Base-by-base conservation (phyloP, 1,284 basidiomycete species). In the Rhodotorula sp. region DNA sequence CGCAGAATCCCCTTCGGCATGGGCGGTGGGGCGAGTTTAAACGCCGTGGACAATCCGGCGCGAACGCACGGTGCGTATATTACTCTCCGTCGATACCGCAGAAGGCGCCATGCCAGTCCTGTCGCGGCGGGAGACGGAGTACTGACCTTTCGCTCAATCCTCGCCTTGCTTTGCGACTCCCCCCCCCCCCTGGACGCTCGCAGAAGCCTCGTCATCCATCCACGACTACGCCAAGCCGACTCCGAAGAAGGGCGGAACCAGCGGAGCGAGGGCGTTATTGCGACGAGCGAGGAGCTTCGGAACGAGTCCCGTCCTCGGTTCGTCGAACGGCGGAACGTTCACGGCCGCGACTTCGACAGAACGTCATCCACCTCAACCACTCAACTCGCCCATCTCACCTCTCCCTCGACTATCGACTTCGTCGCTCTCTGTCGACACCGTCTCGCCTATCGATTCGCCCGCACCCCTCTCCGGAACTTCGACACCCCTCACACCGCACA, bases 221-320 rank as follows among this genome's bases (percentile, higher is more conserved):
- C 40, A 7, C 40, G 40, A 44, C 40, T 3, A 18, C 40, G 40
- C 40, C 37, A 72, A 72, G 37, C 5, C 60, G 37, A 37, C 16
- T 15, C 16, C 40, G 40, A 44, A 44, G 40, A 44, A 44, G 40
- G 16, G 40, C 13, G 40, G 40, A 44, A 44, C 60, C 28, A 72
- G 62, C 55, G 64, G 62, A 3, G 50, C 70, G 8, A 63, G 59
- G 26, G 57, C 61, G 10, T 59, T 72, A 28, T 48, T 72, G 6
- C 56, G 71, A 4, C 55, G 68, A 2, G 71, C 71, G n/a, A 69
- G 58, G 53, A 67, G 65, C 55, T 72, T 72, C 31, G 71, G 71
- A 1, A 67, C 65, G 28, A 68, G 65, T 46, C 70, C 65, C 2
- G n/a, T 65, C 16, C 63, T 65, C n/a, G 59, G 52, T 46, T 44